Evolutionary conservation across 371 early-diverging fungal species (phyloP).

Genomic region (Mycotypha africana): DNA sequence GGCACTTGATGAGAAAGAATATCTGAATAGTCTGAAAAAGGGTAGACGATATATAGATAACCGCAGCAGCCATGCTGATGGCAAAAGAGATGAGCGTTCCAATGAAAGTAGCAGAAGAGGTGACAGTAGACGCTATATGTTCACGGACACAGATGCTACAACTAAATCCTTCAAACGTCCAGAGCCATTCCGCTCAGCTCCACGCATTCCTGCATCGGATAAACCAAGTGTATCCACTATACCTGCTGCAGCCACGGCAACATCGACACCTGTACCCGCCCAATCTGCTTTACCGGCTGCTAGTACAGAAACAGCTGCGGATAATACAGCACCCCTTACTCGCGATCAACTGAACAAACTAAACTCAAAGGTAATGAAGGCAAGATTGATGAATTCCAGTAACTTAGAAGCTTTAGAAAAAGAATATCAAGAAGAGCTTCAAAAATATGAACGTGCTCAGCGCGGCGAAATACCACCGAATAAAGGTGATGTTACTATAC

Average conservation of each 20-base stretch:
- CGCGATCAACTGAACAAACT: constrained; percentile 81
- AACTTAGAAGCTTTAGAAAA: constrained; percentile 65
- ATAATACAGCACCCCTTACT: constrained; percentile 26
- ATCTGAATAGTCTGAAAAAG: constrained; percentile 46
- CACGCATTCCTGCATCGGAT: too few species aligned
- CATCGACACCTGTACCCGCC: not conserved
- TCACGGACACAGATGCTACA: constrained; percentile 20
- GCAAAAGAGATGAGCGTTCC: constrained; percentile 32
- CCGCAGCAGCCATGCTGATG: constrained; percentile 4
- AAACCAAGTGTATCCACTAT: not conserved
- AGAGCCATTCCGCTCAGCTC: constrained; percentile 4
- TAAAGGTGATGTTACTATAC: constrained; percentile 24
- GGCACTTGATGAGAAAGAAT: constrained; percentile 63
- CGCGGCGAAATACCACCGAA: not conserved
- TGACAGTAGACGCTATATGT: constrained; percentile 24
- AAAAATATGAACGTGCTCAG: constrained; percentile 27
- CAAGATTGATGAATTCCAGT: constrained; percentile 63
- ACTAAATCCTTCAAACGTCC: constrained; percentile 12
- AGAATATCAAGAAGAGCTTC: constrained; percentile 56
- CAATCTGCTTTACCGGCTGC: constrained; percentile 1
- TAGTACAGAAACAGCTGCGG: too few species aligned
- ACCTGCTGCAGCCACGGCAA: not conserved
- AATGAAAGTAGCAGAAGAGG: constrained; percentile 45
- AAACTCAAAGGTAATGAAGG: constrained; percentile 78
- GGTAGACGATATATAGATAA: too few species aligned